Base-by-base conservation (phyloP, 805 yeast species). In the Zygoascus tannicola region DNA sequence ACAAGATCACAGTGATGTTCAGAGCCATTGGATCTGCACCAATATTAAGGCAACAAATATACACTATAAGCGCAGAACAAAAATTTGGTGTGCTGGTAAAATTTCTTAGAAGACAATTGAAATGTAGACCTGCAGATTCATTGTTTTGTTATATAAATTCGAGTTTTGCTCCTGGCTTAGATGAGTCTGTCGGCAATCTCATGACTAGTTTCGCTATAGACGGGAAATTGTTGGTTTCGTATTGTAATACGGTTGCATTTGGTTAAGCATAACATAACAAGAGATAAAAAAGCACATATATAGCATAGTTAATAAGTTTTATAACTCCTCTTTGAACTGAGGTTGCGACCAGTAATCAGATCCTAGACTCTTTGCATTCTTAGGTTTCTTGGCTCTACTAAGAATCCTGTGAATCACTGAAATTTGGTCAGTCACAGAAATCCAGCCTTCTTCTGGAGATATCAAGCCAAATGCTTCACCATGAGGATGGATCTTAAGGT, bases 11-110 rank as follows among this genome's bases (percentile, higher is more conserved):
- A 1, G 62, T 76, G 15, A 63, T 78, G 37, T 70, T 76, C 47
- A 66, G 68, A 44, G 71, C 81, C 3, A 71, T 76, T 33, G 81
- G 81, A 0, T 70, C 78, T 1, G 70, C 80, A 0, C 70, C 71
- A 1, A 59, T 65, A 1, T 62, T 76, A 18, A 57, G 57, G n/a
- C 75, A 75, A n/a, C 58, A 62, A 2, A 66, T 69, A 12, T 71
- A 71, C 48, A 67, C 60, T 38, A 73, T 76, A 3, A 60, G 70
- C 3, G 57, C 69, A 3, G 55, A 63, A 19, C 76, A 71, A 53
- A 60, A 65, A n/a, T 66, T 76, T 34, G 62, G 70, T 3, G 69
- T 73, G 2, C 59, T 76, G 23, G 63, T 64, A 23, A 62, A 61
- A 47, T 76, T 70, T 47, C 52, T 76, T 26, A 56, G 66, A 18